Evolutionary conservation across 352 stramenopile genomes (phyloP).

Genomic region (Pythium graminicola): DNA sequence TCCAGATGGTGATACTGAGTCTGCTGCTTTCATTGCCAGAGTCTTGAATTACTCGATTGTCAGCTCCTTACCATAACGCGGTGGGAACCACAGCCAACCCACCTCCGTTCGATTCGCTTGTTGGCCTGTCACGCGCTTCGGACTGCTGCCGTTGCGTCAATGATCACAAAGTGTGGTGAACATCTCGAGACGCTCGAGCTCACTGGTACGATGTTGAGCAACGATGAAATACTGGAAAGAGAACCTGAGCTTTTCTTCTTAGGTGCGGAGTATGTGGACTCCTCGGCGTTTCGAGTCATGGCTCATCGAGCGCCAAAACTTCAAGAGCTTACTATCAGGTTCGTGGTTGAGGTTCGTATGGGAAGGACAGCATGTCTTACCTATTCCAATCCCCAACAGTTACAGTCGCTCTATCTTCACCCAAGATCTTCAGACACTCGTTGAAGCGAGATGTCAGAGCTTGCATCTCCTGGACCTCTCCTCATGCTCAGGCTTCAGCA

Average conservation of each 20-base stretch:
- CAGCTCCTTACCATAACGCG: conserved; percentile 36
- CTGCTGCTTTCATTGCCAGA: conserved; percentile 22
- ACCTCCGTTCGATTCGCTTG: conserved; percentile 37
- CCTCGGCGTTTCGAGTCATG: conserved; percentile 34
- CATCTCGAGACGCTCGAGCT: conserved; percentile 37
- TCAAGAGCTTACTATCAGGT: conserved; percentile 50
- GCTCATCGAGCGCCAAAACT: conserved; percentile 26
- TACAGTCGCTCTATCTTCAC: conserved; percentile 26
- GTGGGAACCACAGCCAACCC: conserved; percentile 26
- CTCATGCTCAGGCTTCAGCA: conserved; percentile 33
- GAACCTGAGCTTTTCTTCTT: not conserved
- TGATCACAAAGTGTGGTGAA: conserved; percentile 34
- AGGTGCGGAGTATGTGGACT: conserved; percentile 42
- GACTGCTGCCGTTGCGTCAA: conserved; percentile 30
- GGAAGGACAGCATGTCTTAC: not conserved
- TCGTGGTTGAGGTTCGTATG: not conserved
- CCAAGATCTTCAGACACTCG: conserved; percentile 32
- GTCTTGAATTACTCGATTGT: conserved; percentile 54
- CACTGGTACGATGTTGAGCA: conserved; percentile 28
- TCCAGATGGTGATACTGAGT: conserved; percentile 1
- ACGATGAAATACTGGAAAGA: not conserved
- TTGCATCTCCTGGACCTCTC: conserved; percentile 50
- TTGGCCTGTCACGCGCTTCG: conserved; percentile 46
- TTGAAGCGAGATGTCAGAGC: conserved; percentile 24
- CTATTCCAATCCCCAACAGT: conserved; percentile 13